A percentile compares a stretch with the other conserved stretches of the same genome.
Evolutionary conservation across 768 basidiomycete genomes (phyloP).

Genomic region (Phylloporus arenicola): DNA sequence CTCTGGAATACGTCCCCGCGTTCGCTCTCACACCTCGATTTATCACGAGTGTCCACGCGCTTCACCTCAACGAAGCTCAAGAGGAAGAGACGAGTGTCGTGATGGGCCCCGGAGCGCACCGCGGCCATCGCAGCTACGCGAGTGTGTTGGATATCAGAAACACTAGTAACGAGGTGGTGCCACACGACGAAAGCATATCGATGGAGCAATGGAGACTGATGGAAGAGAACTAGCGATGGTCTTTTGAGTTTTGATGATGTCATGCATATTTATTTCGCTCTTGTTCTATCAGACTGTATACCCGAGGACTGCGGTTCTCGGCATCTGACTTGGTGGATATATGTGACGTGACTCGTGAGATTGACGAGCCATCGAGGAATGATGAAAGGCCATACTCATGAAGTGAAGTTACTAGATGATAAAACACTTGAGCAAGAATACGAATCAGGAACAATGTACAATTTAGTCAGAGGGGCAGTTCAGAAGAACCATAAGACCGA

Average conservation of each 20-base stretch:
- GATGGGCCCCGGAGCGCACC: background rate
- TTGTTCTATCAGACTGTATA: background rate
- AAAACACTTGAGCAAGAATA: too few relatives aligned
- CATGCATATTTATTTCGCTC: background rate
- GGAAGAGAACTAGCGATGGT: background rate
- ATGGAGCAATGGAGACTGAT: background rate
- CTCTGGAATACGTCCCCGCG: constrained; percentile 3
- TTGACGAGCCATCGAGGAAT: too few relatives aligned
- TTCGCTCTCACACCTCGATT: constrained; percentile 11
- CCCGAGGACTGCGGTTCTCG: too few relatives aligned
- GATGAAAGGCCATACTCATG: too few relatives aligned
- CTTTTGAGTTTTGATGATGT: too few relatives aligned
- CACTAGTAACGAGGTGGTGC: background rate
- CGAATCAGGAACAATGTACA: too few relatives aligned
- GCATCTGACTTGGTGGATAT: too few relatives aligned
- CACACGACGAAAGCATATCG: background rate
- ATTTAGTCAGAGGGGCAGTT: too few relatives aligned
- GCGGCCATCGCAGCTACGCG: background rate
- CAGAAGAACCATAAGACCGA: too few relatives aligned
- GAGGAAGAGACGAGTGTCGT: background rate
- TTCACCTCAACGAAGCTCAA: background rate
- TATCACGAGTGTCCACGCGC: constrained; percentile 3
- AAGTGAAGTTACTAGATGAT: too few relatives aligned
- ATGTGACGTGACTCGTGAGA: too few relatives aligned
- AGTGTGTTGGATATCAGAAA: background rate